Base-by-base conservation (phyloP, 2,329 filamentous ascomycete species). In the Arthrinium puccinioides region DNA sequence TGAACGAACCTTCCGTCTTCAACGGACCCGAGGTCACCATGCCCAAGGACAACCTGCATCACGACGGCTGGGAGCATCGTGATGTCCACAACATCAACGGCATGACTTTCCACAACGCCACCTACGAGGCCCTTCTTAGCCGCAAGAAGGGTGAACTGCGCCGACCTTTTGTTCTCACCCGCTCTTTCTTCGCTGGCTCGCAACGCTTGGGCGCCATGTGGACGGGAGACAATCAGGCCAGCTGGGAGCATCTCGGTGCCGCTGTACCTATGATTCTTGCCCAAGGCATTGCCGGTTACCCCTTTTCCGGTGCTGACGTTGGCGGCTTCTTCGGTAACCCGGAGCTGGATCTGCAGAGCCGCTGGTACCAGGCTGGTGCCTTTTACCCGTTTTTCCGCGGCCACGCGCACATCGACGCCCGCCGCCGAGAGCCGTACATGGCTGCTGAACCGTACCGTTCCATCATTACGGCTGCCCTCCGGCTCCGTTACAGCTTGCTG, bases 1-100 rank as follows among this genome's bases (percentile, higher is more conserved):
- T 98, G 92, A 97, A 96, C 57, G 92, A 98, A 66, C 92, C 92
- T 1, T 97, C 92, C 0, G 92, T 98, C 2, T 98, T 98, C 70
- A 97, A 97, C 58, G 92, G 92, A 0, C 92, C 92, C 0, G 92
- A 98, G 62, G 94, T 88, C 4, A 97, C 90, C 5, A 97, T 97
- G 89, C 92, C 92, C 44, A 96, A 96, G 64, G 92, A 98, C 67
- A 98, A 98, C 57, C 63, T 98, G 21, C 92, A 98, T 58, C 67
- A 84, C 53, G 89, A 78, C 36, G 78, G 84, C 54, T 98, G 92
- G 92, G 92, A 98, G 61, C 92, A 98, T 59, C 85, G 92, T 45
- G 92, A 98, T 56, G 67, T 98, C 5, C 92, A 98, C 70, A 97
- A 98, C 62, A 59, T 97, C 50, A 92, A 97, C 59, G 92, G 92